phyloP scores from a whole-genome alignment of 148 eudicot genomes.

The Nepenthes mirabilis region DNA sequence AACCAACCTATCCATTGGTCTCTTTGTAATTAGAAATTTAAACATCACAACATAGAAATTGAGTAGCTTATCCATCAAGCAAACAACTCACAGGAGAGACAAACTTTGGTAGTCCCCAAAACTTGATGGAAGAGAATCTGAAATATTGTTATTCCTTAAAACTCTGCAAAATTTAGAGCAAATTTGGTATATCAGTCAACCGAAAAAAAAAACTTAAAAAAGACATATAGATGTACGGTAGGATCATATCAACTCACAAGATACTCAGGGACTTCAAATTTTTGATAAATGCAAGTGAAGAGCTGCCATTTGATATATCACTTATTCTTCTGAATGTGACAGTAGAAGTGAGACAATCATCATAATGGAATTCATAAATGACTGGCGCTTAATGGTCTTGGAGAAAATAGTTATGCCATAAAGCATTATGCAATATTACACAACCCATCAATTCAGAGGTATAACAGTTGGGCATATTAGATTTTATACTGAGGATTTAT shows the following conservation, averaged over 20 bases:
- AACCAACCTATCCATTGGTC: background rate
- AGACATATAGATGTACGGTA: background rate
- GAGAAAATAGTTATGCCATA: too few relatives aligned
- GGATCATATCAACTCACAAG: constrained; percentile 6
- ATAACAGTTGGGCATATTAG: too few relatives aligned
- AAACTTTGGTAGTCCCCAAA: constrained; percentile 35
- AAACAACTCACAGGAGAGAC: constrained; percentile 43
- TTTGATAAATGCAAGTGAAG: constrained; percentile 9
- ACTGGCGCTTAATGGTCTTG: background rate
- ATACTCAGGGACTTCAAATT: constrained; percentile 5
- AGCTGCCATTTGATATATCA: constrained; percentile 7
- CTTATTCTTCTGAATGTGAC: constrained; percentile 12
- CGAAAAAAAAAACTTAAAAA: background rate
- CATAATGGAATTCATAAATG: background rate
- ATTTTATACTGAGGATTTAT: too few relatives aligned
- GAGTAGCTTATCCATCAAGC: background rate
- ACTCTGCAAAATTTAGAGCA: constrained; percentile 23
- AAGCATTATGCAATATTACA: too few relatives aligned
- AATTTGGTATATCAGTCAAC: background rate
- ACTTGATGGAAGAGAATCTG: constrained; percentile 50
- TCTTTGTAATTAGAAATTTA: background rate
- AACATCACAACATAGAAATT: too few relatives aligned
- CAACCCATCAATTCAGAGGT: too few relatives aligned
- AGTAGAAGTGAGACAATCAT: background rate
- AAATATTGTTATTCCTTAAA: constrained; percentile 61